Percentiles rank a stretch among this genome's conserved stretches.
Evolutionary conservation across 129 eudicot species (phyloP).

Genomic region (Lactuca saligna): DNA sequence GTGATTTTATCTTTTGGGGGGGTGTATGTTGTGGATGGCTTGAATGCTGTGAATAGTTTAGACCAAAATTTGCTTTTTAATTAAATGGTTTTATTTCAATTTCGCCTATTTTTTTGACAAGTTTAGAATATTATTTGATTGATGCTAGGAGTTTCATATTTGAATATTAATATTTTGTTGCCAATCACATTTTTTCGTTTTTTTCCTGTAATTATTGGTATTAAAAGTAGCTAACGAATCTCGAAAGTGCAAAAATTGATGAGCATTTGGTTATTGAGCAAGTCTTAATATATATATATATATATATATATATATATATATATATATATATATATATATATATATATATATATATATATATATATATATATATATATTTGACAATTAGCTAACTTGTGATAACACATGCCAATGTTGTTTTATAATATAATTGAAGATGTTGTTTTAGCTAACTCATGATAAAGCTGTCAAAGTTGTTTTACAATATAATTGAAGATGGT

Average conservation of each 20-base stretch:
- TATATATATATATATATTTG: conserved; percentile 7
- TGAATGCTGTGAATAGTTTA: conserved; percentile 17
- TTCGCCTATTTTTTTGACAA: conserved; percentile 28
- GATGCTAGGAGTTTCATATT: conserved; percentile 26
- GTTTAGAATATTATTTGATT: conserved; percentile 45
- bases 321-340: too few relatives aligned
- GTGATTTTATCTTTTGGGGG: conserved; percentile 11
- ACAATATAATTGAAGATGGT: conserved; percentile 37
- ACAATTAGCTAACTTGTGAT: too few relatives aligned
- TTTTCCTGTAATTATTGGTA: conserved; percentile 19
- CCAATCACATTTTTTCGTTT: conserved; percentile 28
- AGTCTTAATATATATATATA: neutral
- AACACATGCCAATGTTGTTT: too few relatives aligned
- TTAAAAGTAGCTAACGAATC: conserved; percentile 33
- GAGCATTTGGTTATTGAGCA: conserved; percentile 22
- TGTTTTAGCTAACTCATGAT: neutral
- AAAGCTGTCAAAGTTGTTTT: conserved; percentile 18
- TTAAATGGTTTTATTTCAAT: conserved; percentile 10
- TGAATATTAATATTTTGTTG: conserved; percentile 29
- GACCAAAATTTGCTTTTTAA: conserved; percentile 19
- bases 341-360: too few relatives aligned
- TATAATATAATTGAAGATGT: too few relatives aligned
- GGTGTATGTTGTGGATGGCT: conserved; percentile 9
- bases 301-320: too few relatives aligned
- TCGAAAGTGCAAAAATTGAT: conserved; percentile 23